Evolutionary conservation across 2,329 filamentous ascomycete species (phyloP).

Genomic region (Fusarium sp.): DNA sequence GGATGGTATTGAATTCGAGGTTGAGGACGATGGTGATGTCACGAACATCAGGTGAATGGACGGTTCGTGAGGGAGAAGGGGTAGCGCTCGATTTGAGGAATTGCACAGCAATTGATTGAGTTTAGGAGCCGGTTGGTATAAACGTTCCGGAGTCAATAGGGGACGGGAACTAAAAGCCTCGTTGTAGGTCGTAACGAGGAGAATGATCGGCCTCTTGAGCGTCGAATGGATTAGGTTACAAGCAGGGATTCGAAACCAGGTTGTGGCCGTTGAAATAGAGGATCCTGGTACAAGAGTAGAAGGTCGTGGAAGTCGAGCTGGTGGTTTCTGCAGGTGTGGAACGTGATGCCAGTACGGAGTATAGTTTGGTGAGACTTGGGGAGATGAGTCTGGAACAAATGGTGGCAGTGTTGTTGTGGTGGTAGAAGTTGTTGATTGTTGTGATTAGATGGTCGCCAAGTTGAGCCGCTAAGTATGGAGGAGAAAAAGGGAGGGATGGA

Average conservation of each 20-base stretch:
- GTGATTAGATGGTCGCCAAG: neutral
- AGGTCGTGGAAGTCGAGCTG: conserved; percentile 26
- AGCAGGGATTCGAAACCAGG: conserved; percentile 44
- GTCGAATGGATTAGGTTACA: conserved; percentile 39
- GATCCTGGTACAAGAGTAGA: conserved; percentile 32
- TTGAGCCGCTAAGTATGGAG: neutral
- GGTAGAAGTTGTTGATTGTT: conserved; percentile 33
- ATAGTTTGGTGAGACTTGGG: conserved; percentile 33
- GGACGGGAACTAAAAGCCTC: conserved; percentile 22
- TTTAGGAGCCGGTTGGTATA: neutral
- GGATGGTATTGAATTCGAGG: conserved; percentile 18
- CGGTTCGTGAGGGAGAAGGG: conserved; percentile 15
- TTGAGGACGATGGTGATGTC: conserved; percentile 21
- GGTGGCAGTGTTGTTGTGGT: conserved; percentile 15
- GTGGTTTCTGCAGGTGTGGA: conserved; percentile 17
- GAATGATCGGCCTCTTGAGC: conserved; percentile 31
- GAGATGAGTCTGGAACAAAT: conserved; percentile 34
- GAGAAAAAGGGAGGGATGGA: conserved; percentile 2
- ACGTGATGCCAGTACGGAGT: conserved; percentile 26
- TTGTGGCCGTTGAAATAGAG: conserved; percentile 21
- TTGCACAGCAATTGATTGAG: conserved; percentile 11
- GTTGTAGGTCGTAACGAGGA: conserved; percentile 25
- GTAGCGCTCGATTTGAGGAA: conserved; percentile 3
- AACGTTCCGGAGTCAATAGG: conserved; percentile 6
- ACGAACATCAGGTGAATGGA: conserved; percentile 38